A percentile compares a stretch with the other conserved stretches of the same genome.
These are phyloP conservation scores for Sporothrix brasiliensis DNA, from an alignment of 2,329 filamentous ascomycete genomes.

Conservation along the genomic window DNA sequence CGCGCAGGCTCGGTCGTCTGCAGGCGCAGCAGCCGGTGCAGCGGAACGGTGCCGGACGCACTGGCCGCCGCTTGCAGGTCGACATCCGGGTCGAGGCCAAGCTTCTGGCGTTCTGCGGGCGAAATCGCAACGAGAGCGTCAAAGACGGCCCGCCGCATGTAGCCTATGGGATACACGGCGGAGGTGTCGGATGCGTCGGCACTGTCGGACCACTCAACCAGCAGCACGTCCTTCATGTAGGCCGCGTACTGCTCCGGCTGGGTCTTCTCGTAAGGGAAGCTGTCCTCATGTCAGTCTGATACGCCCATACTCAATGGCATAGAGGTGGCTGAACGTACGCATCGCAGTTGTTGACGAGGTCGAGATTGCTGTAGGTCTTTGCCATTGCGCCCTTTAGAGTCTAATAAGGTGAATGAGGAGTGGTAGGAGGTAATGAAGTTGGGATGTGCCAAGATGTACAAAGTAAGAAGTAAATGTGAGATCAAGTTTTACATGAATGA, in stretches of 20 bases:
- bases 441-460: neutral
- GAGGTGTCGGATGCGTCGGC: constrained; percentile 56
- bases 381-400: constrained; percentile 29
- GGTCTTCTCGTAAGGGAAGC: constrained; percentile 75
- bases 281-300: constrained; percentile 42
- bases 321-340: constrained; percentile 34
- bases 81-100: constrained; percentile 59
- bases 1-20: constrained; percentile 62
- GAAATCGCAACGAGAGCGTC: constrained; percentile 54
- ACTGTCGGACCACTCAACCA: constrained; percentile 64
- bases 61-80: constrained; percentile 26
- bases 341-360: constrained; percentile 38
- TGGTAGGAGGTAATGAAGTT: neutral
- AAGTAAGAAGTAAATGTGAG: neutral
- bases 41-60: constrained; percentile 62
- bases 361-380: constrained; percentile 35
- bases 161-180: constrained; percentile 58
- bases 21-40: constrained; percentile 63
- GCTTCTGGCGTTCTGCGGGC: constrained; percentile 57
- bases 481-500: neutral
- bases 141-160: constrained; percentile 57
- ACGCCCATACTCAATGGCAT: neutral
- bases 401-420: neutral
- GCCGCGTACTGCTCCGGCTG: constrained; percentile 59
- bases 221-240: constrained; percentile 65